These are phyloP conservation scores for Rhodotorula toruloides DNA, from an alignment of 768 basidiomycete genomes.

Conservation along the genomic window DNA sequence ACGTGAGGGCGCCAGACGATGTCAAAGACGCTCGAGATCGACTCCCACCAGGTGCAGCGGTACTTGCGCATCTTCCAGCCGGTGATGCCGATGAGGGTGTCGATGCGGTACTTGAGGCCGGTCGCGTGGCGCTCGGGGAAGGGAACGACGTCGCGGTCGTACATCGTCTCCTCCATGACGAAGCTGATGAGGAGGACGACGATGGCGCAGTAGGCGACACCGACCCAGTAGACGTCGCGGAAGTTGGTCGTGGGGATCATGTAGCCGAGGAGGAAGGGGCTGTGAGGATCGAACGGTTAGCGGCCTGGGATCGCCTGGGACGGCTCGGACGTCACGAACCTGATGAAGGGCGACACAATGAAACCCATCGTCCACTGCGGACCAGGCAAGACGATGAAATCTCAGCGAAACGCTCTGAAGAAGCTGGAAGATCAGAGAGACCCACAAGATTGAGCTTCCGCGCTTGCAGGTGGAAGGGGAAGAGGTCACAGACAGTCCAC, in stretches of 20 bases:
- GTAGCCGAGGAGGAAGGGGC: constrained; percentile 67
- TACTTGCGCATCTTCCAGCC: constrained; percentile 59
- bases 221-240: constrained; percentile 66
- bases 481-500: constrained; percentile 48
- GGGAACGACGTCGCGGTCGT: constrained; percentile 58
- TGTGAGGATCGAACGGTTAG: too few species aligned
- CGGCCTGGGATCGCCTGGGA: not conserved
- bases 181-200: constrained; percentile 59
- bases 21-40: constrained; percentile 52
- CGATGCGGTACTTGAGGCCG: constrained; percentile 55
- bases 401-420: too few species aligned
- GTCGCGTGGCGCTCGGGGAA: constrained; percentile 51
- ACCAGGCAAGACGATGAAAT: too few species aligned
- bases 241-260: constrained; percentile 50
- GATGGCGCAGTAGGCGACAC: constrained; percentile 56
- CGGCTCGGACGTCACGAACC: too few species aligned
- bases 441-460: constrained; percentile 52
- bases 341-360: constrained; percentile 55
- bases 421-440: not conserved
- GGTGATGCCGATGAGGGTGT: constrained; percentile 62
- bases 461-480: constrained; percentile 65
- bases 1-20: constrained; percentile 64
- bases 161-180: constrained; percentile 60
- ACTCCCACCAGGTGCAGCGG: constrained; percentile 54
- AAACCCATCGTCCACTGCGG: constrained; percentile 67